These are phyloP conservation scores for Letharia columbiana DNA, from an alignment of 495 filamentous ascomycete species.

Conservation along the genomic window DNA sequence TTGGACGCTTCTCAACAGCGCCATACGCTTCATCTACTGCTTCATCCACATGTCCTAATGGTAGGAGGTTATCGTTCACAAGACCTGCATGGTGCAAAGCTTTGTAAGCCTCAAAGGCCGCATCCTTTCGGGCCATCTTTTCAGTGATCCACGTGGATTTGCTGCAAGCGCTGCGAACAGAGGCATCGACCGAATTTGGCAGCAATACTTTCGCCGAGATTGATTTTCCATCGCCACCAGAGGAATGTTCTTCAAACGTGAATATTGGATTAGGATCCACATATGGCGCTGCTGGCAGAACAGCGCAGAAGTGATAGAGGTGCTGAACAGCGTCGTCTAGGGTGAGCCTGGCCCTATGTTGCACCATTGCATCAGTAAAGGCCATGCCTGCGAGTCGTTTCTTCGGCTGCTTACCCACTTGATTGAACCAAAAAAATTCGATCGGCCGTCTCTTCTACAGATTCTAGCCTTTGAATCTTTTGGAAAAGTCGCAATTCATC, in stretches of 20 bases:
- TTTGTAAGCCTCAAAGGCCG: constrained; percentile 74
- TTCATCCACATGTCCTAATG: constrained; percentile 36
- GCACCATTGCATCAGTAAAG: constrained; percentile 27
- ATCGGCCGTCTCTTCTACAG: constrained; percentile 40
- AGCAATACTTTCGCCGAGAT: constrained; percentile 56
- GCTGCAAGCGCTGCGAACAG: constrained; percentile 50
- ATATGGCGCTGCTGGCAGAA: constrained; percentile 49
- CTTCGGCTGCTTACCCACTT: constrained; percentile 39
- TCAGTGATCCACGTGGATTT: constrained; percentile 57
- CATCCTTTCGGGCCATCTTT: constrained; percentile 67
- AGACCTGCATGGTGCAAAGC: constrained; percentile 60
- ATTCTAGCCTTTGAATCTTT: constrained; percentile 43
- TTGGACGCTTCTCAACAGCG: constrained; percentile 37
- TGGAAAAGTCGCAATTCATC: constrained; percentile 53
- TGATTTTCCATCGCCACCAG: constrained; percentile 24
- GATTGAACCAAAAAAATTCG: constrained; percentile 40
- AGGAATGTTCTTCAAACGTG: constrained; percentile 30
- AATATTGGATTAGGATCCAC: constrained; percentile 45
- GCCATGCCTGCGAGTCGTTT: background rate
- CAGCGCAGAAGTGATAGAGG: constrained; percentile 73
- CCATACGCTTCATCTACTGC: constrained; percentile 31
- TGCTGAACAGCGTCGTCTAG: constrained; percentile 63
- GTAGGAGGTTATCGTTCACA: constrained; percentile 73
- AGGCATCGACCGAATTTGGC: constrained; percentile 58
- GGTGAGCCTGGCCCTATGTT: constrained; percentile 58